phyloP scores from a whole-genome alignment of 2,329 filamentous ascomycete genomes.

The Cercospora nicotianae region DNA sequence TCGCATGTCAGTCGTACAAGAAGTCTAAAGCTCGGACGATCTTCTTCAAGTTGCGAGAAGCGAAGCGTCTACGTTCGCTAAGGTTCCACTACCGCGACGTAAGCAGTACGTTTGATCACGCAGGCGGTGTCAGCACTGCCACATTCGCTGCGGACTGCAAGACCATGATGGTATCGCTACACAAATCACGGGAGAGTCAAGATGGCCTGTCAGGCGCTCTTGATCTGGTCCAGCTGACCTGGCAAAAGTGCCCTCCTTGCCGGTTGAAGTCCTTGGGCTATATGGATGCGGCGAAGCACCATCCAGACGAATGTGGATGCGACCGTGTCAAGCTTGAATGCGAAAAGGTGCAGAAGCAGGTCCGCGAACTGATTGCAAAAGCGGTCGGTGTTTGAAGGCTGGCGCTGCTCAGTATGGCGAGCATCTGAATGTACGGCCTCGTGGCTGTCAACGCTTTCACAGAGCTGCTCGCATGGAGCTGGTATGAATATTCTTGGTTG shows the following conservation, averaged over 20 bases:
- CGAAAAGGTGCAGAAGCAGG: neutral
- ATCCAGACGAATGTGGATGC: neutral
- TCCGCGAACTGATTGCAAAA: neutral
- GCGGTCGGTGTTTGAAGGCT: neutral
- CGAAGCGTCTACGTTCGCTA: slow-evolving; percentile 1
- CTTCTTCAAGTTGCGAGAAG: slow-evolving; percentile 16
- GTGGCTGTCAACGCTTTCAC: too few species aligned
- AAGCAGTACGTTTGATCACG: neutral
- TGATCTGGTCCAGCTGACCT: neutral
- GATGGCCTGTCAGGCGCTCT: neutral
- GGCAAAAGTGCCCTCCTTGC: too few species aligned
- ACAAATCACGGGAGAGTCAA: neutral
- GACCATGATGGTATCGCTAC: neutral
- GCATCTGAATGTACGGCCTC: too few species aligned
- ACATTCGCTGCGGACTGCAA: slow-evolving; percentile 1
- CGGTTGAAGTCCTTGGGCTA: too few species aligned
- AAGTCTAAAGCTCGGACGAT: neutral
- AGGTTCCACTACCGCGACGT: neutral
- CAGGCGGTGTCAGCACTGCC: neutral
- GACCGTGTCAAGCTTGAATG: neutral
- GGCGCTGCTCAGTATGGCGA: neutral
- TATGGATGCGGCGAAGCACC: too few species aligned
- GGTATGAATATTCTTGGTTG: too few species aligned
- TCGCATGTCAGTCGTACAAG: neutral
- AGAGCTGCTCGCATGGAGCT: too few species aligned